These are phyloP conservation scores for Hymenoscyphus albidus DNA, from an alignment of 2,329 filamentous ascomycete species.

Conservation along the genomic window DNA sequence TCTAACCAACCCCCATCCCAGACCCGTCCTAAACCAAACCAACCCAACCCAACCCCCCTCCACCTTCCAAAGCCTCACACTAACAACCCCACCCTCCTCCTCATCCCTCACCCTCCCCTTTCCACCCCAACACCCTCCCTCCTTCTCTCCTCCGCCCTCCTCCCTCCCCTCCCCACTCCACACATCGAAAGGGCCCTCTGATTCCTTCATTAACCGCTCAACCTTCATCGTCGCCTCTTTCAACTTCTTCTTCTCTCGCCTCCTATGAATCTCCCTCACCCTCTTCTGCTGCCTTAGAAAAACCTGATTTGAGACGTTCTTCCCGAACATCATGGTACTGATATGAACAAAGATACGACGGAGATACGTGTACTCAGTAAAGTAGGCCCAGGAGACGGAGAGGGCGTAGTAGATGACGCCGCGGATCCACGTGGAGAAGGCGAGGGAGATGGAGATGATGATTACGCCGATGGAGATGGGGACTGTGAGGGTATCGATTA, in stretches of 20 bases:
- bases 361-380: conserved; percentile 9
- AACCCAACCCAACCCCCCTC: background rate
- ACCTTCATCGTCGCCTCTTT: background rate
- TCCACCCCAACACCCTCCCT: background rate
- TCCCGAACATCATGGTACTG: background rate
- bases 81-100: background rate
- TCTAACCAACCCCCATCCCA: no score
- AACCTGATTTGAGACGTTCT: background rate
- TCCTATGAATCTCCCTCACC: background rate
- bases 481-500: conserved; percentile 8
- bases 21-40: no score
- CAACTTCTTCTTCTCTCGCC: background rate
- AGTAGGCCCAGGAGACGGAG: conserved; percentile 3
- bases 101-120: background rate
- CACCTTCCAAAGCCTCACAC: background rate
- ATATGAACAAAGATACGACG: background rate
- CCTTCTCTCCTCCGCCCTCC: background rate
- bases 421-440: conserved; percentile 16
- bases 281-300: background rate
- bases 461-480: conserved; percentile 15
- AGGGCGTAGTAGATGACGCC: conserved; percentile 9
- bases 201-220: background rate
- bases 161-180: background rate
- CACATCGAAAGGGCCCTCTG: no score
- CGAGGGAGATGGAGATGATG: conserved; percentile 12